Evolutionary conservation across 2,329 filamentous ascomycete species (phyloP).

Genomic region (Colletotrichum trifolii): DNA sequence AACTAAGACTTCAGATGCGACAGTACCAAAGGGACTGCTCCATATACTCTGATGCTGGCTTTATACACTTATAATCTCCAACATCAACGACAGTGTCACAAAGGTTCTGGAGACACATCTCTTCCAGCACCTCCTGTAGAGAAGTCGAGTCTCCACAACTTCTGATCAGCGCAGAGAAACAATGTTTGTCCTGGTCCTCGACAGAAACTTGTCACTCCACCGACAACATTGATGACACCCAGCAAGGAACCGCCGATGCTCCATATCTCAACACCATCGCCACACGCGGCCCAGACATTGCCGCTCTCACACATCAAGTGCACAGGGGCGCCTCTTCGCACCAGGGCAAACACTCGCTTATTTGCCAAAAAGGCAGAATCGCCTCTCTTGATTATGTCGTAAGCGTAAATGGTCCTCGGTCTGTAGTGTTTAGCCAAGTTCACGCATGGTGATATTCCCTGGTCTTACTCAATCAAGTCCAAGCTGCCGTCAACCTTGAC

Average conservation of each 20-base stretch:
- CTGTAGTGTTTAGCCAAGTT: constrained; percentile 36
- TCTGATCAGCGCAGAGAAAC: constrained; percentile 60
- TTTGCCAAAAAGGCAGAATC: constrained; percentile 57
- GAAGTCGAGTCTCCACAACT: constrained; percentile 55
- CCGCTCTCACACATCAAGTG: constrained; percentile 56
- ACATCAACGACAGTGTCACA: not conserved
- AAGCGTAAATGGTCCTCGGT: constrained; percentile 57
- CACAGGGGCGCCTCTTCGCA: constrained; percentile 56
- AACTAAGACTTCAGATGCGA: too few relatives aligned
- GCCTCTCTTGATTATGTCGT: constrained; percentile 53
- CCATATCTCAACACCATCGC: constrained; percentile 63
- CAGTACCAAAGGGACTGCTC: too few relatives aligned
- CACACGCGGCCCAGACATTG: constrained; percentile 60
- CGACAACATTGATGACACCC: constrained; percentile 52
- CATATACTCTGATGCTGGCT: too few relatives aligned
- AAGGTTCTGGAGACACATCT: not conserved
- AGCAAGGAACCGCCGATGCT: constrained; percentile 55
- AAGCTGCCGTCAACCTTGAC: constrained; percentile 13
- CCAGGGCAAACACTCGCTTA: constrained; percentile 63
- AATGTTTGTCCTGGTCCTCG: constrained; percentile 54
- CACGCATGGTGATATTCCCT: not conserved
- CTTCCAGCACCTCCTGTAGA: not conserved
- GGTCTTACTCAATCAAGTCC: constrained; percentile 37
- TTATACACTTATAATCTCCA: not conserved
- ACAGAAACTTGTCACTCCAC: constrained; percentile 57